Base-by-base conservation (phyloP, 768 basidiomycete species). In the Amanita exitialis region DNA sequence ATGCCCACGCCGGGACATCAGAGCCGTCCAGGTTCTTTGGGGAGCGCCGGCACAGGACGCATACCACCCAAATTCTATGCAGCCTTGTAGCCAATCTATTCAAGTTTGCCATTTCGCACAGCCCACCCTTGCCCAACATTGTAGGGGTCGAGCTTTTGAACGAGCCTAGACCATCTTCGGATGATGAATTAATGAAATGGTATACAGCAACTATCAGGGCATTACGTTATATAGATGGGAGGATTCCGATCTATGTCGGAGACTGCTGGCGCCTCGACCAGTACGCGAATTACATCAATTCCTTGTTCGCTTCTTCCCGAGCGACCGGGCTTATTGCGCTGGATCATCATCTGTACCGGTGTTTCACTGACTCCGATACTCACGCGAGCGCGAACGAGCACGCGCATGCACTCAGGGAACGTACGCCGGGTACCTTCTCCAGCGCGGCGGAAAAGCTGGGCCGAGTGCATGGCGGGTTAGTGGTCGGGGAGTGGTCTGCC, bases 271-370 rank as follows among this genome's bases (percentile, higher is more conserved):
- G 77, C 59, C 73, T 80, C 1, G 75, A 81, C 23, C 67, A 76
- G 49, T 90, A 87, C 56, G 72, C 80, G 13, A 66, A 72, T 7
- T 86, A 76, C 58, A 67, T 80, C 58, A 64, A 56, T 4, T 51
- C 49, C 4, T 16, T 42, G 15, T 48, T 34, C 18, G 16, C n/a
- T 47, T 38, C 36, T 6, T 8, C 13, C 9, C 18, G 41, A n/a
- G 10, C 5, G 18, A 18, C 64, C 20, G 59, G 51, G 25, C 77
- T 79, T 25, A 68, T 81, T 16, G 79, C 83, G 12, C 68, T 90
- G 36, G 90, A 92, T 62, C 86, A 90, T 56, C 90, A 91, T 59
- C 73, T 91, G 18, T 92, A 91, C 59, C 78, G 90, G 21, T 89
- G 86, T 63, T 89, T 90, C 62, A 86, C 85, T 0, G 54, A 62